Evolutionary conservation across 352 stramenopile genomes (phyloP).

Genomic region (Phytopythium litorale): DNA sequence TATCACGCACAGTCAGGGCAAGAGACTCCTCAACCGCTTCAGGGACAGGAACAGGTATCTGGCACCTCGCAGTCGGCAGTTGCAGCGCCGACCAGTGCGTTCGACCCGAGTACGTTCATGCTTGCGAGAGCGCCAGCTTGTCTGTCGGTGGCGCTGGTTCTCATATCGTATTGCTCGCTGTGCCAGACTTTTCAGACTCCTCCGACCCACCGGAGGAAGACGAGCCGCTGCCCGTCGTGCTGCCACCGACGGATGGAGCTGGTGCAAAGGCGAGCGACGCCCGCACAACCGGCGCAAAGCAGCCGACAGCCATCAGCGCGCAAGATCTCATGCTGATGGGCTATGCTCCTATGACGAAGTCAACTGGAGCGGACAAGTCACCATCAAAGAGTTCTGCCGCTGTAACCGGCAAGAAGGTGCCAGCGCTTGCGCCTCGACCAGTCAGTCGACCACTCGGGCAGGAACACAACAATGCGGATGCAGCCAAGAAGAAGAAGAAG

Average conservation of each 20-base stretch:
- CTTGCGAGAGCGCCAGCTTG: background rate
- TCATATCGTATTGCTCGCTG: background rate
- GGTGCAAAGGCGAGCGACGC: background rate
- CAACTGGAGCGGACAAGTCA: background rate
- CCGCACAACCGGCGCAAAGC: background rate
- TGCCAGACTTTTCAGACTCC: conserved; percentile 9
- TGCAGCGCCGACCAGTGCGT: background rate
- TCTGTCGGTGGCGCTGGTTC: background rate
- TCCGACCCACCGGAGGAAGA: conserved; percentile 12
- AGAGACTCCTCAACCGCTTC: background rate
- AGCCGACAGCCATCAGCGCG: background rate
- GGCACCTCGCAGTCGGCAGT: background rate
- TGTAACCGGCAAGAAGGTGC: background rate
- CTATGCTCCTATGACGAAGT: background rate
- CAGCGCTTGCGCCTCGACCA: background rate
- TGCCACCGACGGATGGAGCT: background rate
- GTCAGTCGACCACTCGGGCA: background rate
- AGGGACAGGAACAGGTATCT: background rate
- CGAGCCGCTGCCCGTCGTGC: conserved; percentile 8
- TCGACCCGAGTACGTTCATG: conserved; percentile 8
- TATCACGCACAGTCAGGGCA: background rate
- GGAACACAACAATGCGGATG: background rate
- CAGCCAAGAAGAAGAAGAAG: background rate
- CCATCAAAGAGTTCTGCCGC: background rate
- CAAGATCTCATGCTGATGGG: background rate